Base-by-base conservation (phyloP, 371 early-diverging fungal genomes). In the Mortierella sp. region DNA sequence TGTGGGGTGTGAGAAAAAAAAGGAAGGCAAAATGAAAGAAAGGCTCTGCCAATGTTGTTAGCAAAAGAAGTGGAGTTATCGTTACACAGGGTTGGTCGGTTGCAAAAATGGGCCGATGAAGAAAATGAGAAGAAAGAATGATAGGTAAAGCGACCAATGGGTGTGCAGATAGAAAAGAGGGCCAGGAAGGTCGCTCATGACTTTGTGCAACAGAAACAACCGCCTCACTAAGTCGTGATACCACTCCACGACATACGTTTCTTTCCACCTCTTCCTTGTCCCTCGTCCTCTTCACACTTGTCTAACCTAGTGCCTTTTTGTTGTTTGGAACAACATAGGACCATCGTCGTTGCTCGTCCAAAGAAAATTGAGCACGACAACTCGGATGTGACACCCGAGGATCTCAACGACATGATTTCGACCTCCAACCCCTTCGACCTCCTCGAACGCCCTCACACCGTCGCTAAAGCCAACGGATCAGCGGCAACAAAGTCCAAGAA, bases 361-460 rank as follows among this genome's bases (percentile, higher is more conserved):
- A 72, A 72, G 38, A 72, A 77, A 21, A 48, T 44, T 21, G 72
- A 72, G n/a, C 18, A 35, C 10, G 55, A 68, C 21, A 73, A 68
- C 51, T 74, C 41, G 27, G 56, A 78, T 18, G 43, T 41, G 29
- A 49, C 56, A 18, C 35, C 44, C 29, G 63, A 70, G 35, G 56
- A 73, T 1, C 27, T 78, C 54, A 72, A 70, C 51, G 79, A 78
- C 12, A 58, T 51, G 16, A 60, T 78, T 18, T 11, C 70, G 12
- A 55, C 44, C 11, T 78, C 70, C 35, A 78, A 78, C 55, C 74
- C 78, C 14, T 78, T 74, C 70, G 68, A 70, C 43, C 35, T 56
- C 21, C 74, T 78, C 63, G 48, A 78, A 1, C 70, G n/a, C 6
- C 10, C 54, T 24, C 48, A 24, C 55, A 14, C 65, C 7, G n/a